Evolutionary conservation across 306 rosid genomes (phyloP).

Genomic region (Vigna unguiculata): DNA sequence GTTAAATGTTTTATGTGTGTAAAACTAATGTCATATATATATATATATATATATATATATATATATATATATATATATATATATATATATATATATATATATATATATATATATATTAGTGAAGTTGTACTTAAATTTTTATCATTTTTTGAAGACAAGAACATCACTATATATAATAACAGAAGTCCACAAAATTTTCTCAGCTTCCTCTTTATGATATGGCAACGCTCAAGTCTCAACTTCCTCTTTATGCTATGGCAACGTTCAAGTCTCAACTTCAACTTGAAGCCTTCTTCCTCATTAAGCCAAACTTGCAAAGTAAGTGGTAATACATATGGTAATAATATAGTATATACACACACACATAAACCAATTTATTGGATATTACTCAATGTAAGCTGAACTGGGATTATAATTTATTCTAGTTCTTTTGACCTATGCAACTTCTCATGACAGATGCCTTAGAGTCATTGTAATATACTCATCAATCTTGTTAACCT

Average conservation of each 20-base stretch:
- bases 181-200: not conserved
- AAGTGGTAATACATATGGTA: not conserved
- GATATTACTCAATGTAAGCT: not conserved
- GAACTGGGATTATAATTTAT: too few relatives aligned
- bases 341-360: not conserved
- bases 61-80: too few relatives aligned
- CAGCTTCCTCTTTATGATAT: too few relatives aligned
- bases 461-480: too few relatives aligned
- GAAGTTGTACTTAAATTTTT: conserved; percentile 13
- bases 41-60: too few relatives aligned
- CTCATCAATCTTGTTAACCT: too few relatives aligned
- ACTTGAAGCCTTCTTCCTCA: conserved; percentile 48
- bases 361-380: not conserved
- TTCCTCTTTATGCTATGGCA: conserved; percentile 51
- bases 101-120: not conserved
- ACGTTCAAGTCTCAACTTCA: conserved; percentile 46
- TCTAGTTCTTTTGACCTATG: too few relatives aligned
- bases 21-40: too few relatives aligned
- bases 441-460: too few relatives aligned
- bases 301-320: not conserved
- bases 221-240: too few relatives aligned
- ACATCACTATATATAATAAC: not conserved
- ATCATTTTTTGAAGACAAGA: not conserved
- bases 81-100: too few relatives aligned
- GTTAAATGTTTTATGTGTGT: too few relatives aligned